Base-by-base conservation (phyloP, 306 rosid species). In the Acacia melanoxylon region DNA sequence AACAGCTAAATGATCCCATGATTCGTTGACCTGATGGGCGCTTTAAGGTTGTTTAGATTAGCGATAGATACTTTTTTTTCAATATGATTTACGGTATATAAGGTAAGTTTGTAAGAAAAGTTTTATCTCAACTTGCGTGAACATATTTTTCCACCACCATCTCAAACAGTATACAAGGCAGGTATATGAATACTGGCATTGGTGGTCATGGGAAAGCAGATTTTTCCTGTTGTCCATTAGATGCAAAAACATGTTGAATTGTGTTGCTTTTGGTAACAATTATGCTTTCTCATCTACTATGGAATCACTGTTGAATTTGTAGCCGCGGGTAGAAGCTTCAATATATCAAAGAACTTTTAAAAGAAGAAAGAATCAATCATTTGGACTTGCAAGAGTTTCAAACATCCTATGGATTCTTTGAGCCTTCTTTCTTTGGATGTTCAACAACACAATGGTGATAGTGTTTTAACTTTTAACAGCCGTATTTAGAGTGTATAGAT, bases 311-410 rank as follows among this genome's bases (percentile, higher is more conserved):
- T 79, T 67, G 72, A 83, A 83, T 84, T 84, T 86, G 84, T 91
- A 96, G 99, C 98, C 99, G 79, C 90, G 98, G 59, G 92, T 92
- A 48, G 99, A 96, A 92, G 99, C 98, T 83, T 97, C 99, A 40
- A 92, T 10, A 11, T 44, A 2, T 44, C 3, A 9, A 11, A 42
- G 3, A 42, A 44, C 11, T 11, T 44, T 44, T 9, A 44, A 44
- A 44, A 9, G 46, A 10, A 42, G 46, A 10, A 42, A 44, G 46
- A 44, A 44, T 44, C 46, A 10, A 44, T 44, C 12, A 9, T 44
- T 44, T 44, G 13, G 46, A 44, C 46, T 10, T 44, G 46, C 46
- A 44, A 10, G 3, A 9, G 46, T 44, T 44, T 44, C 46, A 44
- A 44, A 44, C 13, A 44, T 31, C 35, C 35, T 31, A 31, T 31